Base-by-base conservation (phyloP, 768 basidiomycete genomes). In the Tylopilus plumbeoviolaceoides region DNA sequence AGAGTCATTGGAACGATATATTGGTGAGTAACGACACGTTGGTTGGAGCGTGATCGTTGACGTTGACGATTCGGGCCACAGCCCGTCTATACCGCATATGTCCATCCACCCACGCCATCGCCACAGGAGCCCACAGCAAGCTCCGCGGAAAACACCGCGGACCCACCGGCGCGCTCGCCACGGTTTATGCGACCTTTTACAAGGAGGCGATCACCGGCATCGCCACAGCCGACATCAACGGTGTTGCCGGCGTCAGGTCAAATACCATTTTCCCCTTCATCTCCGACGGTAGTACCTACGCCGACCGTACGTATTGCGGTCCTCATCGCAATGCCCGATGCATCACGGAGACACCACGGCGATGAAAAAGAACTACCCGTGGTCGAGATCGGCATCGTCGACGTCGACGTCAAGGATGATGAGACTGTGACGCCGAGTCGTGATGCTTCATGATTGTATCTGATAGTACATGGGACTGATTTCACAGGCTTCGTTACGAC, bases 311-410 rank as follows among this genome's bases (percentile, higher is more conserved):
- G 66, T 33, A 67, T 78, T 28, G 70, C 73, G 0, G 74, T 78
- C 17, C 63, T 78, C 30, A 73, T 78, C 38, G 75, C 77, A 5
- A 76, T 78, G 77, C 77, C 77, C 18, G 31, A 27, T 23, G 12
- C 27, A 10, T 33, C 55, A 15, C 56, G 21, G 41, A 52, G 48
- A 18, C 55, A 49, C 10, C 10, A 48, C 15, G 15, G 33, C 14
- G 69, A 67, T 30, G 65, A 62, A n/a, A n/a, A n/a, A n/a, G n/a
- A n/a, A n/a, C 62, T 64, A 12, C 73, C 73, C 5, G 58, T 65
- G 30, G 44, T 73, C 5, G 72, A 73, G 57, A 56, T 73, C 10
- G 72, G 72, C 4, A 23, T 71, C 5, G 58, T 59, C 5, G 57
- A 65, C 27, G 60, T 67, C 1, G 28, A 51, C 8, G 14, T 58